These are phyloP conservation scores for Hymenoscyphus scutula DNA, from an alignment of 2,329 filamentous ascomycete genomes.

Conservation along the genomic window DNA sequence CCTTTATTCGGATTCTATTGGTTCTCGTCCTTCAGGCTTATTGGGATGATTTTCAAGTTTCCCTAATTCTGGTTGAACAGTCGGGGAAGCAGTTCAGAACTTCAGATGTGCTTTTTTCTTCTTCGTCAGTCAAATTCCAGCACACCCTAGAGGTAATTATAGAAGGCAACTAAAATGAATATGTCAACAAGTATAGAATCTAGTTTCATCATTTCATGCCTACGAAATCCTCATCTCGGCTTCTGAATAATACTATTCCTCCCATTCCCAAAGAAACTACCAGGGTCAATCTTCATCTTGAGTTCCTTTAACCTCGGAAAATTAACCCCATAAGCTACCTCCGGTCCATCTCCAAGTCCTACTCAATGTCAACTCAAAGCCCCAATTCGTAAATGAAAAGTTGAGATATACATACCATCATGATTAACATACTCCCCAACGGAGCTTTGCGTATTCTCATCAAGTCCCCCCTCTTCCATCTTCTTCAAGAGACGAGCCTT, in stretches of 20 bases:
- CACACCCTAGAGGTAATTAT: too few relatives aligned
- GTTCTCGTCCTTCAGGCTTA: too few relatives aligned
- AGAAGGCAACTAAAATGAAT: too few relatives aligned
- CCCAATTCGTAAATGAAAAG: background rate
- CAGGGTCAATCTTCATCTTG: conserved; percentile 47
- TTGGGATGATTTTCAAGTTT: too few relatives aligned
- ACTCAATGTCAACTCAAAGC: conserved; percentile 6
- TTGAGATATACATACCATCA: conserved; percentile 19
- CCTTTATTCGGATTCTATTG: too few relatives aligned
- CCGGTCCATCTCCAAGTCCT: conserved; percentile 21
- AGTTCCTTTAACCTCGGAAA: conserved; percentile 41
- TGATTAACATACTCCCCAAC: conserved; percentile 30
- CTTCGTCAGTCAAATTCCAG: too few relatives aligned
- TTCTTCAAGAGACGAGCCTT: conserved; percentile 12
- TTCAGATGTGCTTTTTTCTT: too few relatives aligned
- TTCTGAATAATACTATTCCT: conserved; percentile 16
- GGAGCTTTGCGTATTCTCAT: conserved; percentile 12
- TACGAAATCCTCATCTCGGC: background rate
- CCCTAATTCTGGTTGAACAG: too few relatives aligned
- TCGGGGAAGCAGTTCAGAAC: too few relatives aligned
- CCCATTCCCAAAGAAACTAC: conserved; percentile 42
- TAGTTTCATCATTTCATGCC: too few relatives aligned
- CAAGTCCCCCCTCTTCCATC: conserved; percentile 7
- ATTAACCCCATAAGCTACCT: conserved; percentile 43
- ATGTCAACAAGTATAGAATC: too few relatives aligned